A percentile compares a stretch with the other conserved stretches of the same genome.
These are phyloP conservation scores for Gracilaria gracilis DNA, from an alignment of 23 red algal species.

Conservation along the genomic window DNA sequence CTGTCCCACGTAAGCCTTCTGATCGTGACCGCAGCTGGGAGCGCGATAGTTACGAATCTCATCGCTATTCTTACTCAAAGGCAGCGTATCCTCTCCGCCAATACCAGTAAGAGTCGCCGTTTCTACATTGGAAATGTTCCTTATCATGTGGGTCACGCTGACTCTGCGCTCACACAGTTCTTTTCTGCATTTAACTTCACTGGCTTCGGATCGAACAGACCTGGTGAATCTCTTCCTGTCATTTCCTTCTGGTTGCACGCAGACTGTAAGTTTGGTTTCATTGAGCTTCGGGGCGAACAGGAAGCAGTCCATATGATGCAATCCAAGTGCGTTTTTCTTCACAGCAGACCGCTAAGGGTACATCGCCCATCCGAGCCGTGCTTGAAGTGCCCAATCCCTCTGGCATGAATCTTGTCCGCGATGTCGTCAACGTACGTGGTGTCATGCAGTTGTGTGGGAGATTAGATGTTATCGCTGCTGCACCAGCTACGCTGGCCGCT, in stretches of 20 bases:
- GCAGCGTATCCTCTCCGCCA: background rate
- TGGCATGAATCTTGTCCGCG: slow-evolving; percentile 31
- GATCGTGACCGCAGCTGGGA: no score
- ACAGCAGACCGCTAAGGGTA: slow-evolving; percentile 63
- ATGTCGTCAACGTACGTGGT: slow-evolving; percentile 30
- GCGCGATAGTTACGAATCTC: background rate
- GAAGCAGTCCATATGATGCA: slow-evolving; percentile 70
- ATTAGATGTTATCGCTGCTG: slow-evolving; percentile 30
- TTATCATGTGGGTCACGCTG: no score
- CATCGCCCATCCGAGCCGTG: slow-evolving; percentile 63
- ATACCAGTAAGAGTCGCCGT: no score
- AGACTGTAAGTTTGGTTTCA: slow-evolving; percentile 79
- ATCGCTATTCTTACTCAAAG: background rate
- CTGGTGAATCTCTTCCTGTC: no score
- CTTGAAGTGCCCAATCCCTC: slow-evolving; percentile 40
- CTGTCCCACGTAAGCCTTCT: slow-evolving; percentile 1
- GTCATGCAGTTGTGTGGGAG: slow-evolving; percentile 46
- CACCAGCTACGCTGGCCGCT: slow-evolving; percentile 43
- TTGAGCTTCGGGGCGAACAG: slow-evolving; percentile 66
- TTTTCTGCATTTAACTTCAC: no score
- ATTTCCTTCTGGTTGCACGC: no score
- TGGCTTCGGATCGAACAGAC: no score
- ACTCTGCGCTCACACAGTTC: no score
- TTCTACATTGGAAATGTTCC: no score
- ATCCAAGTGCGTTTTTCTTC: slow-evolving; percentile 47